phyloP scores from a whole-genome alignment of 768 basidiomycete genomes.

The Xanthoconium purpureum region DNA sequence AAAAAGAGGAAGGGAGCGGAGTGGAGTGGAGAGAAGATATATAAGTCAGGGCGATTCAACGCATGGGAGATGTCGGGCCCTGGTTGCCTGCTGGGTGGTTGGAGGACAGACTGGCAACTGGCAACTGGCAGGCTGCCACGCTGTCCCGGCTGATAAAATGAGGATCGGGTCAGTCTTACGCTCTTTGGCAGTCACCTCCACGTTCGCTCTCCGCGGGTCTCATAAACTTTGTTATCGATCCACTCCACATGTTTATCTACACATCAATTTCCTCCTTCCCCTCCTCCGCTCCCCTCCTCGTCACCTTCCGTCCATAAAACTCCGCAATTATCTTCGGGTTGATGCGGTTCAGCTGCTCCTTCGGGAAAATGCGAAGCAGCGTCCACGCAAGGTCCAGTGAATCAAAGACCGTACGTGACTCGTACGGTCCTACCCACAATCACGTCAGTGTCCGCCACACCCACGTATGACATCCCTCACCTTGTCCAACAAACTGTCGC shows the following conservation, averaged over 20 bases:
- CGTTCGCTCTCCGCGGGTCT: conserved; percentile 14
- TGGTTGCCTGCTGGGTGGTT: conserved; percentile 31
- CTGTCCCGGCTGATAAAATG: conserved; percentile 25
- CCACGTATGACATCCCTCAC: conserved; percentile 36
- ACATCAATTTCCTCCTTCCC: conserved; percentile 53
- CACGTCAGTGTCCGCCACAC: conserved; percentile 2
- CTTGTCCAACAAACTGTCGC: conserved; percentile 95
- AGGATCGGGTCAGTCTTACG: conserved; percentile 21
- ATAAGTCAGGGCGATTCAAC: conserved; percentile 32
- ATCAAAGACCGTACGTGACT: conserved; percentile 94
- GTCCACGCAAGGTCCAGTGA: conserved; percentile 97
- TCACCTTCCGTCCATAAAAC: conserved; percentile 84
- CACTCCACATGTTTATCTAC: conserved; percentile 31
- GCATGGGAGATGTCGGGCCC: conserved; percentile 24
- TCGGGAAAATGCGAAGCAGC: conserved; percentile 95
- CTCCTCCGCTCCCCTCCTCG: conserved; percentile 55
- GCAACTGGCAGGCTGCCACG: conserved; percentile 33
- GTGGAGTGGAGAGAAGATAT: conserved; percentile 8
- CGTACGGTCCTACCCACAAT: conserved; percentile 71
- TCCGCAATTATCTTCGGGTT: conserved; percentile 94
- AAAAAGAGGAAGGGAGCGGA: conserved; percentile 13
- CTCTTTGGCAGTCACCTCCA: conserved; percentile 24
- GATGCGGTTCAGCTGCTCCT: conserved; percentile 97
- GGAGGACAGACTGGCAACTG: conserved; percentile 11
- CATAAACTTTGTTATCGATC: conserved; percentile 9